These are phyloP conservation scores for Punctularia strigosozonata DNA, from an alignment of 768 basidiomycete species.

Conservation along the genomic window DNA sequence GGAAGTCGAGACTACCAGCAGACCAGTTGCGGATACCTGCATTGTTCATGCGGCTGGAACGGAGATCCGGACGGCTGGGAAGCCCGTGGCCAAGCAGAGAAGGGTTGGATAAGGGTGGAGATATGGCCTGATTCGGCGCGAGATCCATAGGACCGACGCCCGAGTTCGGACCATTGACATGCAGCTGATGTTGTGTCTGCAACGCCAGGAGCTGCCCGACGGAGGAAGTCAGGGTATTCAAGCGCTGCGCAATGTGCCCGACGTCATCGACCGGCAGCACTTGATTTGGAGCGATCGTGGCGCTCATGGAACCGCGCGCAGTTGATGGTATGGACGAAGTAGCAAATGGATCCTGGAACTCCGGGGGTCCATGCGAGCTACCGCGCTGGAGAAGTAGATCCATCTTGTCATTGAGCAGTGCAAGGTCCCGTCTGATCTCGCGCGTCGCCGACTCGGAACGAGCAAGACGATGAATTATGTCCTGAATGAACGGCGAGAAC, in stretches of 20 bases:
- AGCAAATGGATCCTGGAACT: conserved; percentile 78
- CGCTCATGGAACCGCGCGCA: conserved; percentile 49
- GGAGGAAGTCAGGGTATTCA: conserved; percentile 71
- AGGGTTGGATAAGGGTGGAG: conserved; percentile 26
- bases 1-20: conserved; percentile 66
- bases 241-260: conserved; percentile 61
- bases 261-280: conserved; percentile 58
- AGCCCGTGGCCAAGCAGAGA: conserved; percentile 45
- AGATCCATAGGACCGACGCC: conserved; percentile 25
- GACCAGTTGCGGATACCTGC: conserved; percentile 79
- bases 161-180: conserved; percentile 14
- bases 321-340: conserved; percentile 11
- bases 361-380: conserved; percentile 33
- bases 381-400: conserved; percentile 61
- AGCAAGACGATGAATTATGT: conserved; percentile 62
- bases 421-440: conserved; percentile 65
- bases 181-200: conserved; percentile 63
- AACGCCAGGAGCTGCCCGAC: conserved; percentile 77
- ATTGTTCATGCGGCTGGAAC: conserved; percentile 51
- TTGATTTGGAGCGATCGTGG: conserved; percentile 65
- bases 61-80: conserved; percentile 53
- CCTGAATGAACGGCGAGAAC: conserved; percentile 62
- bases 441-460: conserved; percentile 59
- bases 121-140: conserved; percentile 28
- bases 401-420: conserved; percentile 68